Evolutionary conservation across 169 alveolate species (phyloP).

Genomic region (Besnoitia besnoiti): DNA sequence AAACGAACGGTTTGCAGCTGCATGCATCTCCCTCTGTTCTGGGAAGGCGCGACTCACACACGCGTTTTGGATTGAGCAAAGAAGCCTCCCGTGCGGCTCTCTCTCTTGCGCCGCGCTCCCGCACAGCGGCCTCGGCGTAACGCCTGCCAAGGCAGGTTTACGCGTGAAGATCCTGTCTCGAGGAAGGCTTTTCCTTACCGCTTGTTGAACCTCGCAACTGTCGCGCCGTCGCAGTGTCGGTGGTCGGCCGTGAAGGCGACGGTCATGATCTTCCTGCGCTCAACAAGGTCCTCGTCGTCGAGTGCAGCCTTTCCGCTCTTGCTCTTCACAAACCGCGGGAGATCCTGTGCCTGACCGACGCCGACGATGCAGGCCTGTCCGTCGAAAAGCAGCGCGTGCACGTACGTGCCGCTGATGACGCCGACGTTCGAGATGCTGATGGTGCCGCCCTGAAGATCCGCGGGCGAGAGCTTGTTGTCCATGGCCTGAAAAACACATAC

Average conservation of each 20-base stretch:
- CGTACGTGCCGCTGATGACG: conserved; percentile 92
- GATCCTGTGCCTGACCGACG: conserved; percentile 79
- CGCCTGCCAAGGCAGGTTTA: not conserved
- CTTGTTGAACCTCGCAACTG: conserved; percentile 62
- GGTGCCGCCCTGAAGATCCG: conserved; percentile 92
- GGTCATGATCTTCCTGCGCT: conserved; percentile 72
- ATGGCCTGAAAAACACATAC: conserved; percentile 52
- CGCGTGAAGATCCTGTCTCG: conserved; percentile 10
- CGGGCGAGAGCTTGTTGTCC: conserved; percentile 75
- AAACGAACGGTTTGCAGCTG: no score
- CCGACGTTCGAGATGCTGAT: conserved; percentile 93
- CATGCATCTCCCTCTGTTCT: no score
- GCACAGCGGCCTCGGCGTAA: not conserved
- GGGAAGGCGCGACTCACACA: not conserved
- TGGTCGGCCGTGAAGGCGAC: conserved; percentile 93
- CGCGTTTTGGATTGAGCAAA: not conserved
- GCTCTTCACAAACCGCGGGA: conserved; percentile 73
- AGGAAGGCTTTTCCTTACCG: not conserved
- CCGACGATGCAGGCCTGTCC: conserved; percentile 94
- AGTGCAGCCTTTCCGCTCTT: not conserved
- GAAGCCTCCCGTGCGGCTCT: not conserved
- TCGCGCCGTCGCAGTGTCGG: conserved; percentile 94
- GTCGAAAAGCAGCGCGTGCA: conserved; percentile 90
- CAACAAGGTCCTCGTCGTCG: conserved; percentile 62
- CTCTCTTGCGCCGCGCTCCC: not conserved